Base-by-base conservation (phyloP, 495 filamentous ascomycete genomes). In the Xylaria longipes region DNA sequence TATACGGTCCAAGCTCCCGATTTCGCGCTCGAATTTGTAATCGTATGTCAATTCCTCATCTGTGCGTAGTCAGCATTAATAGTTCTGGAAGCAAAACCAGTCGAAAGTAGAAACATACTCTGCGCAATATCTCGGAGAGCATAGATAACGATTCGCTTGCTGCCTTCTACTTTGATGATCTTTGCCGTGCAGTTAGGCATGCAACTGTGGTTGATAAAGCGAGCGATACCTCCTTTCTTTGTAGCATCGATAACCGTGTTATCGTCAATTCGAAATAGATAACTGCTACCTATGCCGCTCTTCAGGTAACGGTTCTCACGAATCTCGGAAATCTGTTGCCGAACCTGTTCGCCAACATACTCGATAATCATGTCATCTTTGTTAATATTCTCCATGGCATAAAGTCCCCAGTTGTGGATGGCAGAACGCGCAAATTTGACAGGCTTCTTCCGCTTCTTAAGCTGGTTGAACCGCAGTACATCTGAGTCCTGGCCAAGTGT, bases 351-450 rank as follows among this genome's bases (percentile, higher is more conserved):
- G 67, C 96, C 96, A 22, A 99, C 96, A 79, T 99, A 99, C 82
- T 99, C 96, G 78, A 99, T 99, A 77, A 99, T 99, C 94, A 99
- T 98, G 80, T 99, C 96, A 79, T 97, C 97, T 74, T 94, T 94
- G 37, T 93, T 87, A 70, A 99, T 99, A 75, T 97, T 95, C 81
- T 98, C 95, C 85, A 97, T 94, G 8, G 96, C 94, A 76, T 98
- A 99, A 48, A 99, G 82, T 37, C 96, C 96, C 96, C 96, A 99
- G 77, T 97, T 97, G 81, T 99, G 96, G 75, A 99, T 99, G 58
- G 96, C 97, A 31, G 97, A 98, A 8, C 96, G 90, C 64, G 94
- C 96, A 79, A 99, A 99, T 77, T 96, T 95, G 68, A 99, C 96
- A 0, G 95, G 94, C 84, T 99, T 99, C 90, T 98, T 98, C 61